Base-by-base conservation (phyloP, 192 early-diverging fungal genomes). In the Linnemannia elongata region DNA sequence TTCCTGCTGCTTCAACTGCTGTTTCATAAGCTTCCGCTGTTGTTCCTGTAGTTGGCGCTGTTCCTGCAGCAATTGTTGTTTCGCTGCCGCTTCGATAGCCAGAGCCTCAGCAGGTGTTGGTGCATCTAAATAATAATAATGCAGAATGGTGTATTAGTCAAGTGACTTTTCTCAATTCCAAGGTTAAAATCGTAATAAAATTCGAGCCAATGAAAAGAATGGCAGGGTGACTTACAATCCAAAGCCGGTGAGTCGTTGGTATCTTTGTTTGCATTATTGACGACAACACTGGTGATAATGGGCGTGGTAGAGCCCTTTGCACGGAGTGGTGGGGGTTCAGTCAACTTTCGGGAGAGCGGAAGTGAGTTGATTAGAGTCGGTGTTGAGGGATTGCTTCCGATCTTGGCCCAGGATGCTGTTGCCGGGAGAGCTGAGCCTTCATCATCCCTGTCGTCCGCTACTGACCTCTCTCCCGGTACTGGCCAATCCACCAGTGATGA, bases 391-490 rank as follows among this genome's bases (percentile, higher is more conserved):
- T 87, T 90, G 49, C 72, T 89, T 35, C 82, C 81, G 71, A 89
- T 69, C 66, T 89, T 91, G 1, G 90, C 93, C 93, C 93, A 93
- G 3, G 93, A 93, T 9, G 91, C 93, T 3, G 93, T 93, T 15
- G 90, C 90, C 7, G 93, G 93, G 52, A 93, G 78, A 22, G 93
- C 93, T 12, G 93, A 92, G 44, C 81, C 86, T 77, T 75, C 90
- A 6, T 91, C 88, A n/a, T 88, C 86, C 68, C 72, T 85, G 12
- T 81, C 78, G 20, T 76, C 82, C 17, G 47, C 78, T 22, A 41
- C 66, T 69, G 79, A 77, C 38, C 70, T 72, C 72, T 86, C 85
- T 22, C 85, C 77, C 6, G 85, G 89, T 55, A 76, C 76, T 54
- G 88, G 89, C 85, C 85, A 87, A 41, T 87, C 85, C 3, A 79